These are phyloP conservation scores for Pichia norvegensis DNA, from an alignment of 1,139 yeast genomes.

Conservation along the genomic window DNA sequence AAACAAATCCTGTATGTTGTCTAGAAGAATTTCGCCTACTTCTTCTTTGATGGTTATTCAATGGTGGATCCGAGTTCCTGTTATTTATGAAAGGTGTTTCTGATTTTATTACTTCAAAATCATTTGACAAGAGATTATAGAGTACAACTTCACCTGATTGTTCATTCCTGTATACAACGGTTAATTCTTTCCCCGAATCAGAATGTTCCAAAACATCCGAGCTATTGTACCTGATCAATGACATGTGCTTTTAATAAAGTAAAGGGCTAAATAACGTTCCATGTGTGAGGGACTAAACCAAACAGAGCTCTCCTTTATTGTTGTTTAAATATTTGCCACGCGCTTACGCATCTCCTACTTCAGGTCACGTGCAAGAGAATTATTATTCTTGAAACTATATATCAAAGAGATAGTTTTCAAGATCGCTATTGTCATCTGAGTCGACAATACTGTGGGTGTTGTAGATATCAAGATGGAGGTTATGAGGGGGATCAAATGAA, in stretches of 20 bases:
- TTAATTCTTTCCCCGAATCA: not conserved
- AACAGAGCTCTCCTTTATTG: too few species aligned
- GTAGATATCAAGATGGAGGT: not conserved
- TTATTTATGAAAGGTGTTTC: not conserved
- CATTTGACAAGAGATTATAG: conserved; percentile 6
- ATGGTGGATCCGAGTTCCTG: not conserved
- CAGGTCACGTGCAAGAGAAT: not conserved
- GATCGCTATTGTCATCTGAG: conserved; percentile 3
- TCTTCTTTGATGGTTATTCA: not conserved
- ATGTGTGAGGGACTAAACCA: too few species aligned
- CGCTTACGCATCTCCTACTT: too few species aligned
- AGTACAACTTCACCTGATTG: conserved; percentile 10
- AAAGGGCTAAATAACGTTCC: too few species aligned
- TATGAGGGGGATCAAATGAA: not conserved
- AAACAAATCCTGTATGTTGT: not conserved
- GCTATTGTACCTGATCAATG: conserved; percentile 9
- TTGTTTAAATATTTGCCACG: not conserved
- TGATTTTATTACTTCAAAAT: conserved; percentile 7
- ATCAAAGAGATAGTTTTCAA: conserved; percentile 8
- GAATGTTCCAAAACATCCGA: conserved; percentile 1
- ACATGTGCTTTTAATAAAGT: conserved; percentile 3
- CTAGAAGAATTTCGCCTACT: not conserved
- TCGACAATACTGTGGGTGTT: not conserved
- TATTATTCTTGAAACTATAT: conserved; percentile 1
- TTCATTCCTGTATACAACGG: conserved; percentile 7